Conservation (phyloP, 2,329 filamentous ascomycete genomes). For the Macrophomina phaseolina region DNA sequence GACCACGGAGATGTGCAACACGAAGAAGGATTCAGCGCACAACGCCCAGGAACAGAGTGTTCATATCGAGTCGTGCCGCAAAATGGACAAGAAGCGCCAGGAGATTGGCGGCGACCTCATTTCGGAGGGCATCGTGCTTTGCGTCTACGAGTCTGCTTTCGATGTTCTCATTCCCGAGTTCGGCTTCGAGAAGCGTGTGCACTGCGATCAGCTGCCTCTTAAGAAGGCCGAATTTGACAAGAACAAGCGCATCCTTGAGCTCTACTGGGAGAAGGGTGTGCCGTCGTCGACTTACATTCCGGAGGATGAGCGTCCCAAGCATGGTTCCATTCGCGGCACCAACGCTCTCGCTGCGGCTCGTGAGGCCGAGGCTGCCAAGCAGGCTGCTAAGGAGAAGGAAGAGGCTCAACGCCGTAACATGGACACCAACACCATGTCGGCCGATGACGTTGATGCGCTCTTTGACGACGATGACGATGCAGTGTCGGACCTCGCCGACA, state of each 20-base stretch:
- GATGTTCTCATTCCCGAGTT: constrained; percentile 98
- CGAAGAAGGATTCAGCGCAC: constrained; percentile 98
- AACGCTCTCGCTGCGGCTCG: constrained; percentile 78
- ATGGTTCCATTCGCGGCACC: constrained; percentile 72
- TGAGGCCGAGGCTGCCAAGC: constrained; percentile 81
- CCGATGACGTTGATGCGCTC: constrained; percentile 90
- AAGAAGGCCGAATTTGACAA: constrained; percentile 99
- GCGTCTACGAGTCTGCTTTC: constrained; percentile 98
- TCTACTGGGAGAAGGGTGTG: constrained; percentile 99
- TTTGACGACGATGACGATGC: constrained; percentile 88
- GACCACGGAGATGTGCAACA: constrained; percentile 95
- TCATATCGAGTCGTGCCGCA: constrained; percentile 95
- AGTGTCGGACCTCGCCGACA: constrained; percentile 80
- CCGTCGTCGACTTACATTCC: constrained; percentile 95
- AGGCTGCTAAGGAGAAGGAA: constrained; percentile 82
- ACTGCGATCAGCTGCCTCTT: constrained; percentile 95
- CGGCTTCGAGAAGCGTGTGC: constrained; percentile 98
- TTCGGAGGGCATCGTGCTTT: constrained; percentile 93
- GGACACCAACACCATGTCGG: constrained; percentile 91
- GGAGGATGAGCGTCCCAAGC: constrained; percentile 93
- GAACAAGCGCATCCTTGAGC: constrained; percentile 89
- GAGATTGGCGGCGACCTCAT: constrained; percentile 90
- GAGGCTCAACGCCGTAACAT: constrained; percentile 92
- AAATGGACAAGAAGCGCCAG: constrained; percentile 90
- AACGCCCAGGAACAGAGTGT: constrained; percentile 98